These are phyloP conservation scores for Lithocarpus polystachyus DNA, from an alignment of 306 rosid genomes.

Conservation along the genomic window DNA sequence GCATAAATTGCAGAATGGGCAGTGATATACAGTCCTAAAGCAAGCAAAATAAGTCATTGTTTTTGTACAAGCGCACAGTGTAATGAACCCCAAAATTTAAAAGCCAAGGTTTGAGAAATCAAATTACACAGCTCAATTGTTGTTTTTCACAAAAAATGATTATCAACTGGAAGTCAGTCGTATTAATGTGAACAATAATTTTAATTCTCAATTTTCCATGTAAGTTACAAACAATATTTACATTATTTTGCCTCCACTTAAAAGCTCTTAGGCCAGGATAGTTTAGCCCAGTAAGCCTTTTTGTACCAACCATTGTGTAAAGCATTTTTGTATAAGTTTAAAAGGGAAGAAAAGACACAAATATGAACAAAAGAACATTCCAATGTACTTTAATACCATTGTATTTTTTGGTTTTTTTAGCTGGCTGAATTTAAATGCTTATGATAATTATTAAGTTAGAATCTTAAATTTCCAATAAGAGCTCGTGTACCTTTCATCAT, in stretches of 20 bases:
- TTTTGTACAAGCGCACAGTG: neutral
- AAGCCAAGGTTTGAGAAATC: neutral
- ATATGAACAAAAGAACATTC: neutral
- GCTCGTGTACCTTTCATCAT: slow-evolving; percentile 77
- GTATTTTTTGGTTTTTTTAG: neutral
- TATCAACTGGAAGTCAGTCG: neutral
- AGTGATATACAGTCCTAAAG: slow-evolving; percentile 63
- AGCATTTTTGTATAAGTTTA: neutral
- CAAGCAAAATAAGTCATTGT: neutral
- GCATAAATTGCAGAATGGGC: slow-evolving; percentile 99
- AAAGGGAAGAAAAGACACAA: neutral
- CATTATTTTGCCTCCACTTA: neutral
- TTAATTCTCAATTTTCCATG: neutral
- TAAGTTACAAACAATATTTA: neutral
- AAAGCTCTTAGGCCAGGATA: neutral
- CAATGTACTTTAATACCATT: neutral
- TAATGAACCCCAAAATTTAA: neutral
- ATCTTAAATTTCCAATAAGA: slow-evolving; percentile 17
- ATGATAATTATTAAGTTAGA: neutral
- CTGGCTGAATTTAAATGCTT: too few species aligned
- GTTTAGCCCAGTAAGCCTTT: neutral
- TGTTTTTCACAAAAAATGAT: neutral
- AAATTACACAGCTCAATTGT: neutral
- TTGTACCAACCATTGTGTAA: neutral
- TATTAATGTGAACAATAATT: neutral